These are phyloP conservation scores for Lavandula angustifolia DNA, from an alignment of 257 asterid species.

Conservation along the genomic window DNA sequence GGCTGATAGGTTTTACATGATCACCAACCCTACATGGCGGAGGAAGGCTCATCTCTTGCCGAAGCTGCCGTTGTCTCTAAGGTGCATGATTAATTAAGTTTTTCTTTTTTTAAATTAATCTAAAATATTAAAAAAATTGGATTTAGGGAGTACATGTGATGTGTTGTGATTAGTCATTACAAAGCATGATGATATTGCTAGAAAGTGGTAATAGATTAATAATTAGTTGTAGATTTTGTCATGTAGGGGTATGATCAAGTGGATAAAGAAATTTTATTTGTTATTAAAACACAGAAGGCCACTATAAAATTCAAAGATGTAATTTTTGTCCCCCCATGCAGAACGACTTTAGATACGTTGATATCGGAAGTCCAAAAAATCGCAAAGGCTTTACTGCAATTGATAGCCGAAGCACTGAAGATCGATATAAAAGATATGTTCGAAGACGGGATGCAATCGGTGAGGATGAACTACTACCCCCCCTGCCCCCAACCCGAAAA, in stretches of 20 bases:
- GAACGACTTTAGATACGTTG: slow-evolving; percentile 61
- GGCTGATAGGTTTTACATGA: slow-evolving; percentile 64
- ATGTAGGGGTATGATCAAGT: too few relatives aligned
- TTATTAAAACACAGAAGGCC: too few relatives aligned
- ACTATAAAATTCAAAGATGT: too few relatives aligned
- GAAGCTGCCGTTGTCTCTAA: slow-evolving; percentile 54
- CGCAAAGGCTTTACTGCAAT: slow-evolving; percentile 30
- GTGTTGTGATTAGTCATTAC: too few relatives aligned
- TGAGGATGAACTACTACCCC: slow-evolving; percentile 69
- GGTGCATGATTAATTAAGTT: slow-evolving; percentile 33
- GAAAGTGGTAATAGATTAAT: too few relatives aligned
- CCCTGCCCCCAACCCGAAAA: slow-evolving; percentile 56
- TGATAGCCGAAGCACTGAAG: slow-evolving; percentile 42
- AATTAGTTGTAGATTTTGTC: too few relatives aligned
- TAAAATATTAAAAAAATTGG: too few relatives aligned
- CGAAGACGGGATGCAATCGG: slow-evolving; percentile 60
- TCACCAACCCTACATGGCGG: slow-evolving; percentile 45
- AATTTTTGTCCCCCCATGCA: slow-evolving; percentile 11
- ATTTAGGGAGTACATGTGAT: too few relatives aligned
- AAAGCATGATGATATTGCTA: too few relatives aligned
- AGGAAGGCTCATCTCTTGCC: slow-evolving; percentile 64
- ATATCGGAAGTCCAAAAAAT: slow-evolving; percentile 46
- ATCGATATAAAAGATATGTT: slow-evolving; percentile 45
- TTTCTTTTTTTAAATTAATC: too few relatives aligned
- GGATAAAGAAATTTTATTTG: too few relatives aligned